Base-by-base conservation (phyloP, 2,329 filamentous ascomycete species). In the Teratosphaeriaceae sp. region DNA sequence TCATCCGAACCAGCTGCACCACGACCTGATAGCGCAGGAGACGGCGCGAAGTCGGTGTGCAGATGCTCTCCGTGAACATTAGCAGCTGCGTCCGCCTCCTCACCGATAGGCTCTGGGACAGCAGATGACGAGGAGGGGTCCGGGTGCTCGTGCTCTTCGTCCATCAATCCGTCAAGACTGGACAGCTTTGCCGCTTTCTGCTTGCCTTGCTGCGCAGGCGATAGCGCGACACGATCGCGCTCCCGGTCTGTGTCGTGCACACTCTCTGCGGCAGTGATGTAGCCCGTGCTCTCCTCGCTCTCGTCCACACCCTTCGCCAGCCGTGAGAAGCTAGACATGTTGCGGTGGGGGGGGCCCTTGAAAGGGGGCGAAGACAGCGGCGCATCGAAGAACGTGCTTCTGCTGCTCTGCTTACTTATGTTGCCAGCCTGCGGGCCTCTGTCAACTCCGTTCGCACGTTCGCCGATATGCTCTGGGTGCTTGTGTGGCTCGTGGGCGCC, bases 181-280 rank as follows among this genome's bases (percentile, higher is more conserved):
- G 3, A 18, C 19, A 45, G 36, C 24, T 26, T 30, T 5, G 36
- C 38, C 2, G 40, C 42, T 29, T 45, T 45, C 46, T 48, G 42
- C 31, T 43, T 45, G 2, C 46, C 46, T 34, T 40, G 38, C 39
- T 48, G 42, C 24, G 42, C 46, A 21, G 42, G 42, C 7, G 23
- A 31, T 11, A 39, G 21, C 43, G 30, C 30, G 8, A 27, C 15
- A 15, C 15, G 8, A n/a, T 19, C 18, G 16, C 21, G 15, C 26
- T 13, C 30, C 19, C 11, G 36, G 20, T 30, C 37, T 7, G 13
- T 6, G 21, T 34, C 38, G 38, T 19, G 19, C 2, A 36, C 33
- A 13, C 44, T 45, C 27, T 52, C 49, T 7, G 35, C 24, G 18
- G 49, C 49, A 2, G 49, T 52, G 43, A 39, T 44, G 26, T 50